A percentile compares a stretch with the other conserved stretches of the same genome.
Conservation (phyloP, 1,139 yeast species). For the Protomyces macrosporus region DNA sequence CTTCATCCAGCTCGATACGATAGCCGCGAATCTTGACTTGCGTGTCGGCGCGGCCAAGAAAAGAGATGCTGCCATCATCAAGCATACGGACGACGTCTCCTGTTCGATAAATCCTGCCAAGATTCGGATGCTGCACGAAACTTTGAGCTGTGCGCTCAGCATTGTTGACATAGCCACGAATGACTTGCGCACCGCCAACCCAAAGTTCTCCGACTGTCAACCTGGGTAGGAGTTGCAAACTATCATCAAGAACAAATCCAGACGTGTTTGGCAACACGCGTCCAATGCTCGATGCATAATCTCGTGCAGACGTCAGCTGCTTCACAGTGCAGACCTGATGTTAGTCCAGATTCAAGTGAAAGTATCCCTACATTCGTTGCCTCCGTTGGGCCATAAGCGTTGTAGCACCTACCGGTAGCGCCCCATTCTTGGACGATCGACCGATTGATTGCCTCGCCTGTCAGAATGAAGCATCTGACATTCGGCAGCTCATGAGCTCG, state of each 20-base stretch:
- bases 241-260: slow-evolving; percentile 28
- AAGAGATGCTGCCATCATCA: slow-evolving; percentile 31
- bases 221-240: slow-evolving; percentile 28
- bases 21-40: slow-evolving; percentile 35
- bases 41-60: slow-evolving; percentile 33
- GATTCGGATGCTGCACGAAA: slow-evolving; percentile 24
- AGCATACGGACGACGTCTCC: slow-evolving; percentile 34
- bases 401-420: slow-evolving; percentile 24
- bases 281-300: slow-evolving; percentile 29
- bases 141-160: slow-evolving; percentile 29
- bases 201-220: slow-evolving; percentile 33
- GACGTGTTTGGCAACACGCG: slow-evolving; percentile 30
- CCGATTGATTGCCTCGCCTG: slow-evolving; percentile 29
- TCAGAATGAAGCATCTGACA: slow-evolving; percentile 28
- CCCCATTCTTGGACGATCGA: slow-evolving; percentile 27
- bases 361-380: slow-evolving; percentile 26
- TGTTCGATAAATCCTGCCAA: slow-evolving; percentile 32
- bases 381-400: slow-evolving; percentile 34
- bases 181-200: slow-evolving; percentile 34
- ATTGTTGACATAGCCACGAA: slow-evolving; percentile 31
- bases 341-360: background rate
- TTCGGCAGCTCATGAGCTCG: slow-evolving; percentile 9
- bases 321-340: background rate
- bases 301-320: background rate
- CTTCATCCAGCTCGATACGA: slow-evolving; percentile 34